These are phyloP conservation scores for Tylopilus felleus DNA, from an alignment of 768 basidiomycete genomes.

Conservation along the genomic window DNA sequence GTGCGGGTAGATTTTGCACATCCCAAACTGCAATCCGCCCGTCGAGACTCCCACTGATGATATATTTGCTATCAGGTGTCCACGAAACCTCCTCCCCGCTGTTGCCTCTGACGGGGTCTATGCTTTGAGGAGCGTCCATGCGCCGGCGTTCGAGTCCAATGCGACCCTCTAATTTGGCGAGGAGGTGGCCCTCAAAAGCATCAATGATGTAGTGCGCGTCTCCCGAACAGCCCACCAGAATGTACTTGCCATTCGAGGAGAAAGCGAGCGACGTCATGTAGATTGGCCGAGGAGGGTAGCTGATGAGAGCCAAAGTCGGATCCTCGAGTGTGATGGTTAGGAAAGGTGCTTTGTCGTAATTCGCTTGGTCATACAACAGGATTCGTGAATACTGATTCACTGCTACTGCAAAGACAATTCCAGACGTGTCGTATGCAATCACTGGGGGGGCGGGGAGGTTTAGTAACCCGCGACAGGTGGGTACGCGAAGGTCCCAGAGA, in stretches of 20 bases:
- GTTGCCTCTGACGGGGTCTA: slow-evolving; percentile 70
- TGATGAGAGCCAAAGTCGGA: slow-evolving; percentile 65
- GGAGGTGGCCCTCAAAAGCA: slow-evolving; percentile 78
- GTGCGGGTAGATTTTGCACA: slow-evolving; percentile 55
- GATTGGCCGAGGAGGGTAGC: slow-evolving; percentile 83
- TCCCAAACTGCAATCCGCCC: slow-evolving; percentile 91
- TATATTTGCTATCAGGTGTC: slow-evolving; percentile 92
- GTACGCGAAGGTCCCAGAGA: slow-evolving; percentile 89
- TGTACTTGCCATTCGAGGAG: slow-evolving; percentile 84
- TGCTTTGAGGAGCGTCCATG: slow-evolving; percentile 45
- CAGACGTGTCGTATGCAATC: slow-evolving; percentile 79
- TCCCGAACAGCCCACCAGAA: slow-evolving; percentile 90
- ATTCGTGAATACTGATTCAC: slow-evolving; percentile 82
- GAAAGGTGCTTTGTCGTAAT: slow-evolving; percentile 93
- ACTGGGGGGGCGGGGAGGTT: slow-evolving; percentile 72
- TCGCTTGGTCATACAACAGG: slow-evolving; percentile 78
- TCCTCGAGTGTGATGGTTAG: slow-evolving; percentile 80
- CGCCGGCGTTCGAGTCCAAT: slow-evolving; percentile 73
- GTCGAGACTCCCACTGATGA: slow-evolving; percentile 81
- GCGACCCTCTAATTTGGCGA: slow-evolving; percentile 85
- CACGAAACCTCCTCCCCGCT: slow-evolving; percentile 94
- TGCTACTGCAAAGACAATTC: slow-evolving; percentile 82
- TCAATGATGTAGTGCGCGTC: slow-evolving; percentile 93
- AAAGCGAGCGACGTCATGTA: slow-evolving; percentile 90
- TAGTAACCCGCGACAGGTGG: slow-evolving; percentile 73